Percentiles rank a stretch among this genome's conserved stretches.
These are phyloP conservation scores for Xylaria sp. DNA, from an alignment of 495 filamentous ascomycete species.

Conservation along the genomic window DNA sequence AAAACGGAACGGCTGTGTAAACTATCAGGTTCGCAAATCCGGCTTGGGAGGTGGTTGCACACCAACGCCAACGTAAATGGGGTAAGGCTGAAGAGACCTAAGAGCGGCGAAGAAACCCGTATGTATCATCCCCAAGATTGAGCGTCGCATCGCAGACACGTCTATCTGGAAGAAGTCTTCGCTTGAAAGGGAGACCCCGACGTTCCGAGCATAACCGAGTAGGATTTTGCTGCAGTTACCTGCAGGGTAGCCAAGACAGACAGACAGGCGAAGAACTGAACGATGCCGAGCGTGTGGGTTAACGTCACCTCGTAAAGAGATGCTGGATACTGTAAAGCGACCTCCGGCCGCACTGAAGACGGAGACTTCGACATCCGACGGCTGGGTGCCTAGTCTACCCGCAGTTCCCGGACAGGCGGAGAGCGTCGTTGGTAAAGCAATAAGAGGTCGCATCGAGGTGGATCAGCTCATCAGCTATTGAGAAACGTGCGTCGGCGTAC, in stretches of 20 bases:
- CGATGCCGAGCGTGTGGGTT: conserved; percentile 32
- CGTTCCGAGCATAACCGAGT: conserved; percentile 39
- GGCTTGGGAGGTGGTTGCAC: conserved; percentile 28
- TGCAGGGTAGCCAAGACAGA: conserved; percentile 35
- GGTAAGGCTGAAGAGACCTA: conserved; percentile 42
- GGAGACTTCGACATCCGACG: conserved; percentile 13
- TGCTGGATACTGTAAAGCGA: conserved; percentile 15
- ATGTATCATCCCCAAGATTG: conserved; percentile 31
- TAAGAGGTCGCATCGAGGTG: conserved; percentile 17
- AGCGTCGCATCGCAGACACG: conserved; percentile 41
- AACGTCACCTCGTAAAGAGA: conserved; percentile 6
- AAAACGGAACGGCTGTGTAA: conserved; percentile 14
- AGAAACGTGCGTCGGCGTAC: conserved; percentile 65
- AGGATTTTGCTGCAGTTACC: conserved; percentile 30
- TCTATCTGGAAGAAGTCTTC: conserved; percentile 39
- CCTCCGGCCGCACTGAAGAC: neutral
- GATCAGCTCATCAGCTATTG: conserved; percentile 47
- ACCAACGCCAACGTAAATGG: conserved; percentile 30
- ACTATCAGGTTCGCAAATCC: conserved; percentile 32
- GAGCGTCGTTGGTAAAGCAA: conserved; percentile 27
- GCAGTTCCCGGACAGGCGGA: conserved; percentile 27
- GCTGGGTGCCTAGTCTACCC: conserved; percentile 13
- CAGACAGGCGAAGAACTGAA: conserved; percentile 35
- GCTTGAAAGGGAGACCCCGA: conserved; percentile 34
- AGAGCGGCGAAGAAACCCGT: conserved; percentile 30